Base-by-base conservation (phyloP, 176 grass and related monocot genomes). In the Tillandsia fasciculata region DNA sequence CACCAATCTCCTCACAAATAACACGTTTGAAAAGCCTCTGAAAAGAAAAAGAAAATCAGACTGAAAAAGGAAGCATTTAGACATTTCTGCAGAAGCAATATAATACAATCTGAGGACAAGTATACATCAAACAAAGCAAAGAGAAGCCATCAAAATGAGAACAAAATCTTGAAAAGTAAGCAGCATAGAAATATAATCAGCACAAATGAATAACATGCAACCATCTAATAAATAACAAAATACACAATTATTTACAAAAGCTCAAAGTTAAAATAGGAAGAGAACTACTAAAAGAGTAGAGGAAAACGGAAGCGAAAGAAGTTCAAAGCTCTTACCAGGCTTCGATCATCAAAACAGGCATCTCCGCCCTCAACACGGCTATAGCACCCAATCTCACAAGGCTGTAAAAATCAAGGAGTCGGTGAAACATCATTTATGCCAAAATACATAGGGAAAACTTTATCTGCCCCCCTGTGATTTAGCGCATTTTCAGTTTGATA, bases 1-100 rank as follows among this genome's bases (percentile, higher is more conserved):
- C 74, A 64, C 94, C 94, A 11, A 82, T 48, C 75, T 89, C 87
- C 17, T 99, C 90, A 75, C 82, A 85, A 67, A 99, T 73, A 67
- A 79, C 79, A 51, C 87, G 87, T 83, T 99, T 99, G 84, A 99
- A 99, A 72, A 93, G 90, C 70, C 94, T 90, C 94, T 99, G 83
- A 64, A 77, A 28, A 69, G 79, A 64, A 81, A 53, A 78, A 69
- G 12, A 76, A 80, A 61, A 61, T 61, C 10, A 61, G 56, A 61
- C 8, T 61, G 56, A 23, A 61, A 57, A 61, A 18, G 56, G 7
- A 7, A 74, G 11, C 22, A 72, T 72, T 54, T 59, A 57, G 33
- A 42, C 3, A 24, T 42, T 42, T 42, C 33, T 42, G 4, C 33
- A 42, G 33, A 42, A 42, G 5, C 33, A 42, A 42, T 7, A 42